A percentile compares a stretch with the other conserved stretches of the same genome.
These are phyloP conservation scores for Cornus kousa DNA, from an alignment of 148 eudicot species.

Conservation along the genomic window DNA sequence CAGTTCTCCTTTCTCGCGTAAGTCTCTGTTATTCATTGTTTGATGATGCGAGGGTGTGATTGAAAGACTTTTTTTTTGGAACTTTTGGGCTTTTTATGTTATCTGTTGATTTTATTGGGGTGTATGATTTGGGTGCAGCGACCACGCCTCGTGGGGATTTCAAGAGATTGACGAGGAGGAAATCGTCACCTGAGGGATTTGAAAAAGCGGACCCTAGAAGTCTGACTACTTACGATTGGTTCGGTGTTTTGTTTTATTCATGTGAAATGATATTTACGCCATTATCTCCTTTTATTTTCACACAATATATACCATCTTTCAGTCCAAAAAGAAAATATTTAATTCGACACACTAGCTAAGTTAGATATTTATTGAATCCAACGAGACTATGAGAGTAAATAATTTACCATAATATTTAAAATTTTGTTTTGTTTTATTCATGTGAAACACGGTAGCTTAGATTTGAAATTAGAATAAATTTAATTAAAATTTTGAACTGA, in stretches of 20 bases:
- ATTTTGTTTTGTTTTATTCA: no score
- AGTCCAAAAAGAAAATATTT: no score
- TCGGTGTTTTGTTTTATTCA: neutral
- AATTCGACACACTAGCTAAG: no score
- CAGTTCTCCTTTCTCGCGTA: conserved; percentile 55
- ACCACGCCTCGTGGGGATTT: conserved; percentile 37
- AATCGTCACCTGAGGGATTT: conserved; percentile 23
- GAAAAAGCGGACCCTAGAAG: conserved; percentile 28
- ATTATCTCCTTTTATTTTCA: neutral
- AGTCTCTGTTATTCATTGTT: conserved; percentile 11
- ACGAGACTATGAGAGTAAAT: no score
- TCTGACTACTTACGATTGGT: conserved; percentile 72
- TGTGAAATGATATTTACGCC: neutral
- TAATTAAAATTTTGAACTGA: no score
- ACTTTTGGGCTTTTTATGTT: conserved; percentile 1
- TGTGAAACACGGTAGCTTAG: no score
- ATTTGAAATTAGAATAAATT: no score
- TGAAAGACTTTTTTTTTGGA: neutral
- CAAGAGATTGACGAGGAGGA: conserved; percentile 49
- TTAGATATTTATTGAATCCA: no score
- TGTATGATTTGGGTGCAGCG: conserved; percentile 23
- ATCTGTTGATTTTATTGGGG: conserved; percentile 2
- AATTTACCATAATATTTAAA: no score
- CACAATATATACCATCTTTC: no score
- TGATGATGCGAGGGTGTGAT: neutral